phyloP scores from a whole-genome alignment of 2,329 filamentous ascomycete genomes.

The Stagonosporopsis rhizophila region DNA sequence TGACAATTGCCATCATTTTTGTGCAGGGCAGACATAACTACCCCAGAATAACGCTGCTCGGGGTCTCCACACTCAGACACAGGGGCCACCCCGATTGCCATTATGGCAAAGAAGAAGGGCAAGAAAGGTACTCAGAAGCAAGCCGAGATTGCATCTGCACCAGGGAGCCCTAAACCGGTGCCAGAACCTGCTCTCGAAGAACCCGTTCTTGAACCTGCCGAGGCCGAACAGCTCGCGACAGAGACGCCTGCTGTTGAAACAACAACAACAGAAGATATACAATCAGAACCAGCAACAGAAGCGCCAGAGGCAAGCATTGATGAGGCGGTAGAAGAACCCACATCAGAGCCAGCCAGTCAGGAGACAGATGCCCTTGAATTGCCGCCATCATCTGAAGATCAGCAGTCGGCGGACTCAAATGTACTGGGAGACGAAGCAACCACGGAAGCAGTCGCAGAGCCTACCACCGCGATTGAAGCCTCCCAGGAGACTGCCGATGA shows the following conservation, averaged over 20 bases:
- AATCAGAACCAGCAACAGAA: slow-evolving; percentile 25
- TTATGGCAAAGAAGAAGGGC: slow-evolving; percentile 45
- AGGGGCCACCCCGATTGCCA: slow-evolving; percentile 29
- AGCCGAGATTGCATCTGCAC: slow-evolving; percentile 37
- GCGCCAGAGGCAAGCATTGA: slow-evolving; percentile 28
- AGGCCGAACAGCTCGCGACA: slow-evolving; percentile 25
- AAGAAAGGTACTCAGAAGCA: slow-evolving; percentile 41
- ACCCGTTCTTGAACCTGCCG: slow-evolving; percentile 25
- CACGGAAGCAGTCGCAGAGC: slow-evolving; percentile 1
- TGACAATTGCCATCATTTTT: slow-evolving; percentile 20
- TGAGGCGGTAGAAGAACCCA: slow-evolving; percentile 29
- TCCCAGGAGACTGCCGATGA: background rate
- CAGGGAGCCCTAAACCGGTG: slow-evolving; percentile 32
- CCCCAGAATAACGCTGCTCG: slow-evolving; percentile 18
- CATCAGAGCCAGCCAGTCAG: slow-evolving; percentile 23
- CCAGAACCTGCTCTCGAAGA: slow-evolving; percentile 31
- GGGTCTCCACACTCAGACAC: slow-evolving; percentile 28
- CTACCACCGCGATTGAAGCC: background rate
- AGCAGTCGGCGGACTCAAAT: slow-evolving; percentile 9
- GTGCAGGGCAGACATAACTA: slow-evolving; percentile 37
- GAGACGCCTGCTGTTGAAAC: slow-evolving; percentile 24
- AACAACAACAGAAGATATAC: background rate
- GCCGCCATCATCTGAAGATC: slow-evolving; percentile 10
- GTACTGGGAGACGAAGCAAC: slow-evolving; percentile 18
- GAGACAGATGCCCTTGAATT: slow-evolving; percentile 13